Percentiles rank a stretch among this genome's conserved stretches.
These are phyloP conservation scores for Aphanomyces cochlioides DNA, from an alignment of 352 stramenopile genomes.

Conservation along the genomic window DNA sequence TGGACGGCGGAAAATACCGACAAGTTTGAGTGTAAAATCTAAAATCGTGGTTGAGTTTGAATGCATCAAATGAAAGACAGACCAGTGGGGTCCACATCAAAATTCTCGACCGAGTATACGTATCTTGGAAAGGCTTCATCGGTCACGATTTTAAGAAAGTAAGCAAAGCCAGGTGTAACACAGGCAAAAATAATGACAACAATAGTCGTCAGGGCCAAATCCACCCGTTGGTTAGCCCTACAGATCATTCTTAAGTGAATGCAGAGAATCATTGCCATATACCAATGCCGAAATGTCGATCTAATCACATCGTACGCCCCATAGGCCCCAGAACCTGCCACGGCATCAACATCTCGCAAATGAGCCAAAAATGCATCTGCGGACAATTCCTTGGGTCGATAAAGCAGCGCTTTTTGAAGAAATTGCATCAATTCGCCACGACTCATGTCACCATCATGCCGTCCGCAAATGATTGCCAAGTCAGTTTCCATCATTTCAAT, in stretches of 20 bases:
- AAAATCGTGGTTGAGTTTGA: constrained; percentile 30
- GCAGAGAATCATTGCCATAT: constrained; percentile 57
- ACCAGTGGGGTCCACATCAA: neutral
- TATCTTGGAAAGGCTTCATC: constrained; percentile 7
- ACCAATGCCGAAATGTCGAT: constrained; percentile 31
- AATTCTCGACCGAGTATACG: neutral
- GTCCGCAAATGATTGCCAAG: constrained; percentile 6
- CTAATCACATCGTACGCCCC: constrained; percentile 3
- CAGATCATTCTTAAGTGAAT: constrained; percentile 77
- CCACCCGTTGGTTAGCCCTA: constrained; percentile 31
- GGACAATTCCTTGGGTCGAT: neutral
- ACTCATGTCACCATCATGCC: neutral
- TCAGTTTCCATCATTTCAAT: constrained; percentile 13
- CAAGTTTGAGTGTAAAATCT: constrained; percentile 51
- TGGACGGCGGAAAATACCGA: constrained; percentile 43
- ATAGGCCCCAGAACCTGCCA: neutral
- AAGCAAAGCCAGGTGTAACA: neutral
- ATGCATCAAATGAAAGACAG: neutral
- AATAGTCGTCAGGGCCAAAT: constrained; percentile 4
- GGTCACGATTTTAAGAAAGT: constrained; percentile 9
- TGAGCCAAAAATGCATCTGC: constrained; percentile 4
- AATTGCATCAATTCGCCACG: constrained; percentile 15
- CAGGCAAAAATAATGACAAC: constrained; percentile 11
- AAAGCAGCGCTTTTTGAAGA: constrained; percentile 12
- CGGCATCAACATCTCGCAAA: neutral